Evolutionary conservation across 495 filamentous ascomycete species (phyloP), one percentile per base, ranked within the genome.

Genomic region (Neurospora sp.): DNA sequence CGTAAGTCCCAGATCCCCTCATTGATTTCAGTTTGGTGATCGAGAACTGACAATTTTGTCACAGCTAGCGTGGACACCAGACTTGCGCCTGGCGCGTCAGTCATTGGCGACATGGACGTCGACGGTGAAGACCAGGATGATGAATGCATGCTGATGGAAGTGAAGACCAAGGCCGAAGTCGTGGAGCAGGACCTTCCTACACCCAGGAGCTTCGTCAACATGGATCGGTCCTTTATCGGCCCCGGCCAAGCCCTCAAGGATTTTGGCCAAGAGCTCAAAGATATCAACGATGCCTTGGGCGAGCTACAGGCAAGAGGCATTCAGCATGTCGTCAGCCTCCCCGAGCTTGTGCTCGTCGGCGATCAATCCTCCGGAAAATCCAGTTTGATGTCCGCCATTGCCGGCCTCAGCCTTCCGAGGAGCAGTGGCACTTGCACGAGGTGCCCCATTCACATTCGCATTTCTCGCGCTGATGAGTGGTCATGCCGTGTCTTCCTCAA

Each of bases 361-460:
- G 93, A 96, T 72, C 93, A 96, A 74, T 90, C 87, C 4, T 89
- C 93, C 0, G 93, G 93, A 0, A 97, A 97, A 75, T 91, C 88
- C 4, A 93, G 91, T 3, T 81, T 96, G 0, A 93, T 97, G 79
- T 92, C 93, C 39, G 92, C 90, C 0, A 89, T 96, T 41, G 90
- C 90, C 2, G 92, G 90, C n/a, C 91, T 96, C 69, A 89, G 89
- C 70, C 87, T 94, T 0, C 93, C 93, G 0, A 84, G 92, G 3
- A 87, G 85, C 72, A 84, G 86, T 0, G 91, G 89, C 0, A 91
- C 90, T 0, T 96, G 93, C 76, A 97, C 93, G 0, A 80, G 92
- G 0, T 95, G 92, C 72, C 92, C 93, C 0, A 83, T 94, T 66
- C 90, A 94, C 72, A 94, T 97, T 71, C 91, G 90, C n/a, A 83